Evolutionary conservation across 495 filamentous ascomycete genomes (phyloP), one percentile per base, ranked within the genome.

Genomic region (Aspergillus incahuasiensis): DNA sequence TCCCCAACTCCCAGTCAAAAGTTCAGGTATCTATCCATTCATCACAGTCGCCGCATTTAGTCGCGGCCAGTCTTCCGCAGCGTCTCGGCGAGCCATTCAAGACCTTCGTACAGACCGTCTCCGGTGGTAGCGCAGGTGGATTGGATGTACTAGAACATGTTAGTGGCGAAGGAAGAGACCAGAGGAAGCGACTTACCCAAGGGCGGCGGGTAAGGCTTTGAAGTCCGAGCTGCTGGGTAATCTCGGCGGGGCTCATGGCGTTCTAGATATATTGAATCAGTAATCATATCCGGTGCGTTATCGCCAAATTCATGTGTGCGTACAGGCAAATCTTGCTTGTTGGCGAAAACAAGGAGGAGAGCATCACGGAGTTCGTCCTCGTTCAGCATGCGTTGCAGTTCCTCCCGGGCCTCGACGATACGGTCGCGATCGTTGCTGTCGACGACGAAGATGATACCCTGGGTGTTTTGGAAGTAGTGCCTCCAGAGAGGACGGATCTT

Each of bases 401-500:
- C 94, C 81, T 97, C 94, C 43, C 95, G 90, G 63, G 94, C 94
- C 84, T 99, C 94, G 71, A 91, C 89, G 61, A 99, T 85, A 95
- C 94, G 94, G 74, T 99, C 94, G 64, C 94, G 91, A 85, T 99
- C 94, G 74, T 99, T 99, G 86, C 90, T 95, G 77, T 99, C 94
- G 66, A 99, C 95, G 59, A 99, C 94, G 83, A 99, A 99, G 79
- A 99, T 99, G 80, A 99, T 97, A 75, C 94, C 94, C 79, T 99
- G 94, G 61, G 94, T 99, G 80, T 99, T 99, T 82, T 99, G 94
- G 89, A 96, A 99, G 77, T 99, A 99, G 81, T 99, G 94, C 79
- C 94, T 88, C 94, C 94, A 99, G 69, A 99, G 80, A 68, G 94
- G 94, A 74, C 94, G 86, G 74, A 99, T 99, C 89, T 99, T 99